Percentiles rank a stretch among this genome's conserved stretches.
Conservation (phyloP, 2,329 filamentous ascomycete species). For the Alternaria postmessia region DNA sequence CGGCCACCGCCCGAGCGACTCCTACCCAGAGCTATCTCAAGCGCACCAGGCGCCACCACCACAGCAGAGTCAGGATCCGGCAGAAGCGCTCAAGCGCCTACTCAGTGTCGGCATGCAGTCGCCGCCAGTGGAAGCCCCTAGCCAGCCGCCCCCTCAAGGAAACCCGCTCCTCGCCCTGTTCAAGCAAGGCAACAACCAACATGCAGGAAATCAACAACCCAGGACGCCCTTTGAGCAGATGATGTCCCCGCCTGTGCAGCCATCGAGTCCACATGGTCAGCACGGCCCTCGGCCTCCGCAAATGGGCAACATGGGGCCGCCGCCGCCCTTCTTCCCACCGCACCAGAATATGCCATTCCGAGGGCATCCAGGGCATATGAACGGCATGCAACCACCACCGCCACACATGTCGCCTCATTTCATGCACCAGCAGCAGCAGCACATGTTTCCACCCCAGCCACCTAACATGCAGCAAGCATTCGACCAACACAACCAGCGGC, state of each 20-base stretch:
- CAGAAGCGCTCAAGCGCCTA: conserved; percentile 61
- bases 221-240: conserved; percentile 65
- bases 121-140: conserved; percentile 47
- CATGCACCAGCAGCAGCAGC: conserved; percentile 22
- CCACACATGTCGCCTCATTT: conserved; percentile 35
- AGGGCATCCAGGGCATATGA: conserved; percentile 31
- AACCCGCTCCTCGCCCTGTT: conserved; percentile 67
- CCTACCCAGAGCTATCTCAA: conserved; percentile 42
- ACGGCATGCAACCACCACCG: conserved; percentile 33
- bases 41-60: conserved; percentile 24
- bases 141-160: conserved; percentile 24
- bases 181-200: conserved; percentile 39
- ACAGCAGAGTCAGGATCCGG: conserved; percentile 52
- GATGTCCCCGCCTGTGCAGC: conserved; percentile 59
- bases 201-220: conserved; percentile 28
- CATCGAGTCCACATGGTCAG: conserved; percentile 63
- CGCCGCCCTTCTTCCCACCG: conserved; percentile 59
- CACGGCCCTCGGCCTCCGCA: conserved; percentile 63
- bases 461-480: conserved; percentile 36
- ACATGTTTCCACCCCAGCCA: conserved; percentile 21
- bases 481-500: conserved; percentile 17
- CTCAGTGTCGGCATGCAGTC: conserved; percentile 54
- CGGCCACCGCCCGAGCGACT: conserved; percentile 36
- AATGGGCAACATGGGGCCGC: conserved; percentile 57
- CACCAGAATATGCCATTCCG: conserved; percentile 43